Evolutionary conservation across 1,139 yeast genomes (phyloP).

Genomic region (Pichia sp.): DNA sequence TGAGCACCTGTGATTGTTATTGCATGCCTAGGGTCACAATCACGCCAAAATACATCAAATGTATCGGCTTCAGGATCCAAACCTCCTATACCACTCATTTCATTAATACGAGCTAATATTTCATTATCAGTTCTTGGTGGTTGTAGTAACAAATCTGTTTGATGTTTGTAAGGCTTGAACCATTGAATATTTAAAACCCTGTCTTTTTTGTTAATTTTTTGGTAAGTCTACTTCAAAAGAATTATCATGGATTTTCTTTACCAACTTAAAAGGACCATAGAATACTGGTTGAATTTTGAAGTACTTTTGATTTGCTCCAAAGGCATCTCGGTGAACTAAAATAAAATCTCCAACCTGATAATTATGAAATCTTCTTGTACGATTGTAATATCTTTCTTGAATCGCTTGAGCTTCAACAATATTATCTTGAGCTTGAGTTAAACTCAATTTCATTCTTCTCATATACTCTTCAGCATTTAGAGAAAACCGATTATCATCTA

Average conservation of each 20-base stretch:
- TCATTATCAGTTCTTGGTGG: neutral
- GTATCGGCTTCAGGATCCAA: neutral
- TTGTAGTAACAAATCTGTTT: neutral
- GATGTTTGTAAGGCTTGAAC: neutral
- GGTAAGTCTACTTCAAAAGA: neutral
- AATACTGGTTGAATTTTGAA: neutral
- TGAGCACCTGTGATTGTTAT: neutral
- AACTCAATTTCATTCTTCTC: neutral
- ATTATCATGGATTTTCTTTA: neutral
- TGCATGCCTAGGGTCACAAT: neutral
- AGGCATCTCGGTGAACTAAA: neutral
- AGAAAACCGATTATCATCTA: neutral
- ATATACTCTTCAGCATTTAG: neutral
- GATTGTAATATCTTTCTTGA: neutral
- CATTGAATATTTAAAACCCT: neutral
- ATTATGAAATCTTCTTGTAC: neutral
- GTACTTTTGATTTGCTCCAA: neutral
- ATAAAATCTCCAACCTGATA: neutral
- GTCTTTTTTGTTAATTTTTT: neutral
- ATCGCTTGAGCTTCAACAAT: neutral
- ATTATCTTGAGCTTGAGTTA: neutral
- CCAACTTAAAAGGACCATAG: neutral
- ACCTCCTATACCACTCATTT: neutral
- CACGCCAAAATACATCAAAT: constrained; percentile 1
- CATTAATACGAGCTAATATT: neutral